These are phyloP conservation scores for Xylaria scruposa DNA, from an alignment of 495 filamentous ascomycete genomes.

Conservation along the genomic window DNA sequence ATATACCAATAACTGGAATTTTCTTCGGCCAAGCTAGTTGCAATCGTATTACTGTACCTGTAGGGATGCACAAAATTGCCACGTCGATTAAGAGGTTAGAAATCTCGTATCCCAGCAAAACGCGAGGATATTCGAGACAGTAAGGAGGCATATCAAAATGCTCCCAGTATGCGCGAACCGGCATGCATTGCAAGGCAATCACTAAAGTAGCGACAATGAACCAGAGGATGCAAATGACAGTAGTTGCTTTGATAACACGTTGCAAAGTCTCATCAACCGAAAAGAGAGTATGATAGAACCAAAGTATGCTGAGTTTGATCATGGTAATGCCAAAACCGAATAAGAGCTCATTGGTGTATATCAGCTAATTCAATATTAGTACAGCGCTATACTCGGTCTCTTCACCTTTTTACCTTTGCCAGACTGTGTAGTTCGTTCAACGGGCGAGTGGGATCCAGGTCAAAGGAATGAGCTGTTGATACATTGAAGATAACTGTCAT, in stretches of 20 bases:
- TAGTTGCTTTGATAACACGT: background rate
- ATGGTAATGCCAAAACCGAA: constrained; percentile 3
- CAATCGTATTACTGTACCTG: background rate
- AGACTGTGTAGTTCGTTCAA: background rate
- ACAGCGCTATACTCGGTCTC: background rate
- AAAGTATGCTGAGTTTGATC: constrained; percentile 24
- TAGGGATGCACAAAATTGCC: constrained; percentile 19
- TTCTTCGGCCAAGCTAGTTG: constrained; percentile 11
- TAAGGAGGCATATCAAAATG: background rate
- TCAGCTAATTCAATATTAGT: background rate
- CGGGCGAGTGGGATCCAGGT: background rate
- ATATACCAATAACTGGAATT: background rate
- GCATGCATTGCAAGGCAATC: constrained; percentile 35
- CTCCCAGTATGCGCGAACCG: constrained; percentile 34
- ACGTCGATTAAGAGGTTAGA: constrained; percentile 24
- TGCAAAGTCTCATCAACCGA: background rate
- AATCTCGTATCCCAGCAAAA: constrained; percentile 22
- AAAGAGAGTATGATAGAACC: constrained; percentile 21
- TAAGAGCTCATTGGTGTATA: constrained; percentile 11
- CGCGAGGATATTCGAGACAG: constrained; percentile 2
- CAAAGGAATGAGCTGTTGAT: constrained; percentile 5
- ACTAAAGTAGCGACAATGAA: constrained; percentile 28
- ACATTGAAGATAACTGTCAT: constrained; percentile 16
- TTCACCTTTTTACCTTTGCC: background rate
- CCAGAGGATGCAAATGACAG: constrained; percentile 7